A percentile compares a stretch with the other conserved stretches of the same genome.
These are phyloP conservation scores for Cryptococcus floricola DNA, from an alignment of 1,284 basidiomycete species.

Conservation along the genomic window DNA sequence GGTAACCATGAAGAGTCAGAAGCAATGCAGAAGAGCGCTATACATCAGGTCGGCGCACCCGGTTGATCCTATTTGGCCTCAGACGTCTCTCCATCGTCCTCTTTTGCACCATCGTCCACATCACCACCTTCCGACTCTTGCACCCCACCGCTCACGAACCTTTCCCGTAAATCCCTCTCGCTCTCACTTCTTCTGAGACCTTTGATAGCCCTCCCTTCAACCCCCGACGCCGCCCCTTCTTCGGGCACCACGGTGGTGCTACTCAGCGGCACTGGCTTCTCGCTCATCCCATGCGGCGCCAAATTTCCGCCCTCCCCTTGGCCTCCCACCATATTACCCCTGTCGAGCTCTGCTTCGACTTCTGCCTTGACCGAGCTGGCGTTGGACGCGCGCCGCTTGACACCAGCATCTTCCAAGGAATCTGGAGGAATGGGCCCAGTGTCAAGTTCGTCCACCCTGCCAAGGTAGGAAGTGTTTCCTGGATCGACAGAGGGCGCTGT, in stretches of 20 bases:
- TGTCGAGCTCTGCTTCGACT: background rate
- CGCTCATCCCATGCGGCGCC: conserved; percentile 46
- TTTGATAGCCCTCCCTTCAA: conserved; percentile 28
- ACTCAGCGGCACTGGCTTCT: conserved; percentile 42
- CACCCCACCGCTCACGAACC: conserved; percentile 22
- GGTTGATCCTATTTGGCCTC: no score
- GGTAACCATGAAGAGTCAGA: no score
- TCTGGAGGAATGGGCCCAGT: conserved; percentile 36
- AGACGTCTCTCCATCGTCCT: background rate
- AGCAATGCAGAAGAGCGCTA: no score
- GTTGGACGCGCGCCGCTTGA: conserved; percentile 1
- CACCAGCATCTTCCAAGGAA: background rate
- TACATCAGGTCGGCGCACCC: no score
- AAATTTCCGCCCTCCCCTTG: conserved; percentile 43
- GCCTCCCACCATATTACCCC: conserved; percentile 15
- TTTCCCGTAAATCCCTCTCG: conserved; percentile 19
- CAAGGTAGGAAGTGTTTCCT: conserved; percentile 43
- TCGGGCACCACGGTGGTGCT: conserved; percentile 38
- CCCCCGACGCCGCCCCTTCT: background rate
- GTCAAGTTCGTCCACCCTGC: conserved; percentile 50
- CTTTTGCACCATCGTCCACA: background rate
- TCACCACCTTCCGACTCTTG: conserved; percentile 9
- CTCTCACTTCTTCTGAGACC: conserved; percentile 27
- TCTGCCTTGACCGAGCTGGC: background rate
- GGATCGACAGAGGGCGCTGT: conserved; percentile 16